A percentile compares a stretch with the other conserved stretches of the same genome.
phyloP scores from a whole-genome alignment of 257 asterid species.

The Fraxinus anomala region DNA sequence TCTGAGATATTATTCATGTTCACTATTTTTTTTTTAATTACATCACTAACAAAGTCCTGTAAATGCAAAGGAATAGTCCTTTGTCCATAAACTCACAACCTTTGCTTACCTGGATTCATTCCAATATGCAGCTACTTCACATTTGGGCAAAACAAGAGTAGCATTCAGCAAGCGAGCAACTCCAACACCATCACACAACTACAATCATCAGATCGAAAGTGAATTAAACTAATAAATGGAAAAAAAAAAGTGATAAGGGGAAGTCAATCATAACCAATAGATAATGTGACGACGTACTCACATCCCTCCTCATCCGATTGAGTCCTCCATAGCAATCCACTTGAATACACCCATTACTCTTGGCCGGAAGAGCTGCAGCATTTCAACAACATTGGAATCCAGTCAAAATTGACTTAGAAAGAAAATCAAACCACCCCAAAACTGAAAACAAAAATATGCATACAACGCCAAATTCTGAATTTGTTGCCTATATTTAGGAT shows the following conservation, averaged over 20 bases:
- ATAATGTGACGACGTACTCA: conserved; percentile 41
- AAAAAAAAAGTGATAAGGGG: not conserved
- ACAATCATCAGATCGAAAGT: conserved; percentile 27
- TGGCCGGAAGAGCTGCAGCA: conserved; percentile 93
- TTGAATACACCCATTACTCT: conserved; percentile 80
- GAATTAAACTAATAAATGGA: conserved; percentile 2
- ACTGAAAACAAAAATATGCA: not conserved
- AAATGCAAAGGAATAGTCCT: too few species aligned
- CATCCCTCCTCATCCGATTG: conserved; percentile 99
- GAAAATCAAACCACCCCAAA: conserved; percentile 18
- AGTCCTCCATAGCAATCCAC: conserved; percentile 99
- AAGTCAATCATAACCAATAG: not conserved
- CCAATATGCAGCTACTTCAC: conserved; percentile 98
- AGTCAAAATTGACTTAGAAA: conserved; percentile 57
- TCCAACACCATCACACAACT: conserved; percentile 99
- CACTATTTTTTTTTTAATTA: too few species aligned
- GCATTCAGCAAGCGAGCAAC: conserved; percentile 94
- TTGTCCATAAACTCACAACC: too few species aligned
- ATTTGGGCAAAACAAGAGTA: conserved; percentile 90
- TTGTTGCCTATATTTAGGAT: not conserved
- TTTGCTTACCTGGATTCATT: conserved; percentile 76
- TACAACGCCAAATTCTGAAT: not conserved
- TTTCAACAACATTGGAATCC: conserved; percentile 83
- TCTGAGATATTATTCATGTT: too few species aligned
- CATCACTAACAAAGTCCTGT: too few species aligned